Percentiles rank a stretch among this genome's conserved stretches.
Conservation (phyloP, 495 filamentous ascomycete species). For the Penicillium daleae region DNA sequence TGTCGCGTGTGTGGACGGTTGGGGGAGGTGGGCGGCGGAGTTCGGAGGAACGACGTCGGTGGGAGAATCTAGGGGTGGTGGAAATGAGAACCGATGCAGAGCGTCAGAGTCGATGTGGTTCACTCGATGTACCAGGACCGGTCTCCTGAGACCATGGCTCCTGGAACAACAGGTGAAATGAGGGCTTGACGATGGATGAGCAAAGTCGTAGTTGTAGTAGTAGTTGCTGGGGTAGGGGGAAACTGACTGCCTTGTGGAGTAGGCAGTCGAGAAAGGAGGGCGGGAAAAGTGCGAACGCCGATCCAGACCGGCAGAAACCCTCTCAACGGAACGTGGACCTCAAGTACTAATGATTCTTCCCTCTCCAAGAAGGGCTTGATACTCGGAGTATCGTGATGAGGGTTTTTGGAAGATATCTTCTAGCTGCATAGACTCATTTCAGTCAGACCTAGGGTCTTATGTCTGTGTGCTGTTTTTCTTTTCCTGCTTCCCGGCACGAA, state of each 20-base stretch:
- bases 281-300: slow-evolving; percentile 38
- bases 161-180: slow-evolving; percentile 20
- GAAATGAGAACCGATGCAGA: slow-evolving; percentile 1
- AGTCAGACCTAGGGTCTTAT: not conserved
- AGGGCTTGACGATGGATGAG: too few relatives aligned
- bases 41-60: slow-evolving; percentile 10
- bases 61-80: not conserved
- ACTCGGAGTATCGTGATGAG: not conserved
- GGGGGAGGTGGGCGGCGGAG: slow-evolving; percentile 10
- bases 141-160: slow-evolving; percentile 34
- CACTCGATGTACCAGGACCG: slow-evolving; percentile 26
- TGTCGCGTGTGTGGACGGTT: slow-evolving; percentile 27
- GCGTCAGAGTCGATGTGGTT: not conserved
- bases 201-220: slow-evolving; percentile 1
- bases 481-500: not conserved
- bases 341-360: not conserved
- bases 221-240: slow-evolving; percentile 16
- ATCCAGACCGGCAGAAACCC: slow-evolving; percentile 31
- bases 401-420: not conserved
- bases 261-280: slow-evolving; percentile 37
- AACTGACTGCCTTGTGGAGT: slow-evolving; percentile 36
- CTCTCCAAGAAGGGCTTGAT: too few relatives aligned
- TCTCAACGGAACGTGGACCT: slow-evolving; percentile 9
- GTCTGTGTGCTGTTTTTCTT: not conserved
- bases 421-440: not conserved